Conservation (phyloP, 176 grass and related monocot genomes). For the Zoysia pacifica region DNA sequence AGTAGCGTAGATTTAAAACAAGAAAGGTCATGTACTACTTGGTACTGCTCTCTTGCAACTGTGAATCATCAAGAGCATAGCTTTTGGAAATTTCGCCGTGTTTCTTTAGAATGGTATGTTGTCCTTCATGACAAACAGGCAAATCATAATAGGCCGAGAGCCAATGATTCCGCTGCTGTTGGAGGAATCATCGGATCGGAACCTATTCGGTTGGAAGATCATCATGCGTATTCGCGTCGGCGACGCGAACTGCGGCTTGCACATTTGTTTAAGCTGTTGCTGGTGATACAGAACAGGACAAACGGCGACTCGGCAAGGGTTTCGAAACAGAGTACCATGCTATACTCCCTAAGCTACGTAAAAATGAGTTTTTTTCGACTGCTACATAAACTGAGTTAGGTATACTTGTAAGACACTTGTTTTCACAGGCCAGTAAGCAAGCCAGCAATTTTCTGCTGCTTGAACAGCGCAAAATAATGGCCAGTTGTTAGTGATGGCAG, state of each 20-base stretch:
- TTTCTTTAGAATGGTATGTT: neutral
- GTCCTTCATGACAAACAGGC: constrained; percentile 14
- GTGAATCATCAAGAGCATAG: constrained; percentile 7
- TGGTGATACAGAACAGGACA: constrained; percentile 29
- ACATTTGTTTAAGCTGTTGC: constrained; percentile 20
- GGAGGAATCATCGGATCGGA: constrained; percentile 31
- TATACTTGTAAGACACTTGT: constrained; percentile 4
- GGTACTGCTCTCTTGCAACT: neutral
- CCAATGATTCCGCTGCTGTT: constrained; percentile 32
- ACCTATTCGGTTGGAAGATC: constrained; percentile 38
- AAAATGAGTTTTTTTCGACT: too few species aligned
- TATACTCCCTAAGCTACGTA: neutral
- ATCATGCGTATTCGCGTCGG: constrained; percentile 30
- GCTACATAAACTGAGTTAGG: neutral
- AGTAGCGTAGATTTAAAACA: constrained; percentile 23
- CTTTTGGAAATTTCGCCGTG: neutral
- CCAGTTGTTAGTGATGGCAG: constrained; percentile 6
- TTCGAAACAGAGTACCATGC: neutral
- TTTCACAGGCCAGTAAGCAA: constrained; percentile 20
- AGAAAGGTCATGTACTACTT: neutral
- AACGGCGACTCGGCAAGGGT: neutral
- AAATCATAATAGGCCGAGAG: constrained; percentile 30
- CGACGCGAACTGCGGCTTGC: neutral
- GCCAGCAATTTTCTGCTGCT: neutral
- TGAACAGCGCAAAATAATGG: constrained; percentile 11